A percentile compares a stretch with the other conserved stretches of the same genome.
phyloP scores from a whole-genome alignment of 176 grass and related monocot species.

The Oropetium thomaeum region DNA sequence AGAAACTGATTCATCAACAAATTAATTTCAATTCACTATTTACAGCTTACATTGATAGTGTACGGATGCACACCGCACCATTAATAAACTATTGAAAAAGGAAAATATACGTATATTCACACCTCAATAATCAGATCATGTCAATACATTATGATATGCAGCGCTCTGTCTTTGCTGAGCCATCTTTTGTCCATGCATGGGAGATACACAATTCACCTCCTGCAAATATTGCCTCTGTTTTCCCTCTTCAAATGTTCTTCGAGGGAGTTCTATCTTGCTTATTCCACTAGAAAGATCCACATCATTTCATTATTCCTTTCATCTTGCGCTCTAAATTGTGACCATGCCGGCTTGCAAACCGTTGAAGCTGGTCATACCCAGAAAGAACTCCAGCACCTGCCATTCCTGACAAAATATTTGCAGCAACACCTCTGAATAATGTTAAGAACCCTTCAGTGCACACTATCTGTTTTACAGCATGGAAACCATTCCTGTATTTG shows the following conservation, averaged over 20 bases:
- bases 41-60: constrained; percentile 8
- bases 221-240: not conserved
- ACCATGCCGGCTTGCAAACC: constrained; percentile 42
- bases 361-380: constrained; percentile 78
- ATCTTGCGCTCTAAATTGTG: constrained; percentile 51
- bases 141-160: not conserved
- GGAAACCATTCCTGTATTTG: constrained; percentile 68
- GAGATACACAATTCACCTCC: not conserved
- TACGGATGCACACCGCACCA: not conserved
- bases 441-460: constrained; percentile 64
- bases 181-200: not conserved
- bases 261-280: not conserved
- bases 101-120: not conserved
- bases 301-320: constrained; percentile 52
- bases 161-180: not conserved
- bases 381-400: constrained; percentile 91
- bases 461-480: constrained; percentile 70
- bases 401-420: constrained; percentile 87
- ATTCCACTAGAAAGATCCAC: constrained; percentile 5
- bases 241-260: not conserved
- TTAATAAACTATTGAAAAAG: not conserved
- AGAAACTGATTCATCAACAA: not conserved
- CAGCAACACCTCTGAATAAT: constrained; percentile 72
- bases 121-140: not conserved
- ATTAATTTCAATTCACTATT: not conserved